phyloP scores from a whole-genome alignment of 2,329 filamentous ascomycete genomes.

The Aureobasidium sp. region DNA sequence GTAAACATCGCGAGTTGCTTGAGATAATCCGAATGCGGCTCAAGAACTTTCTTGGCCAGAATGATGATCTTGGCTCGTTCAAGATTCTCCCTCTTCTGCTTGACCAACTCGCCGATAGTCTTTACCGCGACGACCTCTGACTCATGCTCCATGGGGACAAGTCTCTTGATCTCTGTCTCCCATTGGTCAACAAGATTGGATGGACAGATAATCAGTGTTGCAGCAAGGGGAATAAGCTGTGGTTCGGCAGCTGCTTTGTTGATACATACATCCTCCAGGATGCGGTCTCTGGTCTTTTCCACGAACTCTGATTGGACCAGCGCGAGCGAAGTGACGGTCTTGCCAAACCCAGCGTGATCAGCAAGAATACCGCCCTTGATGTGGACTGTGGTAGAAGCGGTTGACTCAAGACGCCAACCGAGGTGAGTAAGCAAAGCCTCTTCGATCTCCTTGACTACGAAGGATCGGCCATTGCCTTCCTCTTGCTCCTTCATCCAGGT shows the following conservation, averaged over 20 bases:
- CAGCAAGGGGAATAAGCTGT: constrained; percentile 33
- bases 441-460: constrained; percentile 50
- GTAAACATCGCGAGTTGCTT: constrained; percentile 44
- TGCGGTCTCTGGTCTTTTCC: background rate
- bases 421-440: constrained; percentile 43
- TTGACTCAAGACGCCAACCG: constrained; percentile 52
- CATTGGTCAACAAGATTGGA: constrained; percentile 52
- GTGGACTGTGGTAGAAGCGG: constrained; percentile 34
- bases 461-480: constrained; percentile 30
- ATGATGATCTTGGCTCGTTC: constrained; percentile 49
- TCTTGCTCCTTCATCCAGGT: constrained; percentile 56
- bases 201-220: constrained; percentile 56
- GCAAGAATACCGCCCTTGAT: constrained; percentile 56
- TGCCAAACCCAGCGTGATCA: constrained; percentile 60
- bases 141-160: constrained; percentile 31
- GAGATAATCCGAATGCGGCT: constrained; percentile 40
- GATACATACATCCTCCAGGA: background rate
- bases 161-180: constrained; percentile 48
- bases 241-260: background rate
- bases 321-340: constrained; percentile 55
- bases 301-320: constrained; percentile 45
- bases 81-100: constrained; percentile 39
- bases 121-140: constrained; percentile 38
- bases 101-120: constrained; percentile 33
- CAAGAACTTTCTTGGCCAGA: constrained; percentile 46